Evolutionary conservation across 2,329 filamentous ascomycete species (phyloP), one percentile per base, ranked within the genome.

Genomic region (Sclerotinia subarctica): DNA sequence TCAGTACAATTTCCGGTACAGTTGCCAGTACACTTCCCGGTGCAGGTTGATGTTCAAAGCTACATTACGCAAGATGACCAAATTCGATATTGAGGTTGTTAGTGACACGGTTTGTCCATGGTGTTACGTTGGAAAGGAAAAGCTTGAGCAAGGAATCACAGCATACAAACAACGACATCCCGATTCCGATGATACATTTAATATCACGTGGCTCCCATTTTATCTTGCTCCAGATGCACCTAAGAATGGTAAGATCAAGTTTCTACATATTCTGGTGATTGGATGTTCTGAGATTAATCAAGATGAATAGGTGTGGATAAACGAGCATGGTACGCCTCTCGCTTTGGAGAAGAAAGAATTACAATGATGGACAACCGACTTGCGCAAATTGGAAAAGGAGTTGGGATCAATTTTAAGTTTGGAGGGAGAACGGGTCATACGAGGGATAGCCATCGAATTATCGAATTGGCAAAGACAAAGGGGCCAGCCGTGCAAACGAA

Each of bases 31-130:
- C 46, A 26, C 24, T 38, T 38, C n/a, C 21, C 11, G 3, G 3
- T 5, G 26, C 46, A 26, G 24, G 21, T 32, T 63, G 46, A 74
- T 74, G 72, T 73, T 74, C 66, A 56, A 68, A 13, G 60, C 69
- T 8, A 74, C 71, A 8, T 51, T 73, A 13, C 71, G 69, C 64
- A 82, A 69, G 69, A 93, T 94, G 91, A 87, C 89, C 26, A 86
- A 88, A 74, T 91, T 94, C 81, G 86, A 87, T 70, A 90, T 96
- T 79, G 87, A 89, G 69, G 86, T 93, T 76, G 87, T 93, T 69
- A 92, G 86, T n/a, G 93, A 96, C 80, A 91, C 88, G 2, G 86
- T 95, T 73, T 68, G 67, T 38, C 67, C 67, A 19, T 68, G 67
- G 67, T 68, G 67, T 38, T 68, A 66, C 46, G 54, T 68, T 21